Conservation (phyloP, 345 rosid species). For the Combretum micranthum region DNA sequence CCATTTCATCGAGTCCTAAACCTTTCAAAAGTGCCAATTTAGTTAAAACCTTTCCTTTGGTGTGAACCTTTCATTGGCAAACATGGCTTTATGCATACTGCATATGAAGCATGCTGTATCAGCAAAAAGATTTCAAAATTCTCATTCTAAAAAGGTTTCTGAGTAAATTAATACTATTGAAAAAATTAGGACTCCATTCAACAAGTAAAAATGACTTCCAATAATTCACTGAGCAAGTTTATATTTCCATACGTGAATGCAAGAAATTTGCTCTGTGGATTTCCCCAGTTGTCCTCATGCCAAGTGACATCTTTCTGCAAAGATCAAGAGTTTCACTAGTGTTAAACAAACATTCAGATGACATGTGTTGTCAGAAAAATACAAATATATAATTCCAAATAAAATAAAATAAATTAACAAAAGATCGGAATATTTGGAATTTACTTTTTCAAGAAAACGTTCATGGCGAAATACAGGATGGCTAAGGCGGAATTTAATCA, state of each 20-base stretch:
- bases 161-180: no score
- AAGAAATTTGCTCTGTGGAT: constrained; percentile 80
- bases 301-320: constrained; percentile 73
- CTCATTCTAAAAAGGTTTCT: no score
- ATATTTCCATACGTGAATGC: constrained; percentile 68
- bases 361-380: not conserved
- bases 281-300: constrained; percentile 93
- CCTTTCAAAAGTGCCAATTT: no score
- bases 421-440: not conserved
- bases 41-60: no score
- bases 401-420: not conserved
- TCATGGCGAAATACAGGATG: constrained; percentile 43
- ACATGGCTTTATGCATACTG: no score
- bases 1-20: no score
- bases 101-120: no score
- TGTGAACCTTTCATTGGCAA: no score
- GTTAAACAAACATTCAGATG: not conserved
- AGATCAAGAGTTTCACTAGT: constrained; percentile 11
- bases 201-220: not conserved
- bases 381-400: not conserved
- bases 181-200: not conserved
- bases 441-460: constrained; percentile 60
- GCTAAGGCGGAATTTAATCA: constrained; percentile 49
- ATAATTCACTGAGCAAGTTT: not conserved
- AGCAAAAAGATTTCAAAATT: no score